Evolutionary conservation across 306 rosid genomes (phyloP).

Genomic region (Sicyos edulis): DNA sequence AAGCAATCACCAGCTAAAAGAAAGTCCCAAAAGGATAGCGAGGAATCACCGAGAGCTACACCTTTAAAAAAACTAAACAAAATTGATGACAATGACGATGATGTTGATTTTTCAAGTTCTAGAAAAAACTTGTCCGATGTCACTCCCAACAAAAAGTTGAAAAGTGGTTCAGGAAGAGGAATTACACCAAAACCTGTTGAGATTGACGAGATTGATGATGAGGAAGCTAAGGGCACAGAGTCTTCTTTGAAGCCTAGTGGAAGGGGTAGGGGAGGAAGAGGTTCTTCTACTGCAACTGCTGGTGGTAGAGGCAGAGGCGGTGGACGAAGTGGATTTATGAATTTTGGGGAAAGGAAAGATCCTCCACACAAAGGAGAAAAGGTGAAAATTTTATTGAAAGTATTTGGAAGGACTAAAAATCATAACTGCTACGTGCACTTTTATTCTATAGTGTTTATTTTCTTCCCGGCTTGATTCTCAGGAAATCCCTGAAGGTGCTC

Average conservation of each 20-base stretch:
- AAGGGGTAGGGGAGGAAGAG: conserved; percentile 79
- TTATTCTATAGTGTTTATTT: conserved; percentile 19
- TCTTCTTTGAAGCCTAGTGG: conserved; percentile 56
- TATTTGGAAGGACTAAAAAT: conserved; percentile 17
- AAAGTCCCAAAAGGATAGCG: conserved; percentile 42
- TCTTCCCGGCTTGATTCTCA: conserved; percentile 39
- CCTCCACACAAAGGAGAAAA: conserved; percentile 97
- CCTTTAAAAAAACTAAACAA: conserved; percentile 37
- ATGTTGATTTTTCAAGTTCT: conserved; percentile 31
- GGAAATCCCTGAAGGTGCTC: conserved; percentile 95
- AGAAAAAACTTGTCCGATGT: conserved; percentile 43
- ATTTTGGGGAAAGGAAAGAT: conserved; percentile 91
- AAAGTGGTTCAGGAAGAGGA: conserved; percentile 64
- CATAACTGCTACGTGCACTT: background rate
- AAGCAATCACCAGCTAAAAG: conserved; percentile 58
- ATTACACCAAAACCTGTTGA: conserved; percentile 36
- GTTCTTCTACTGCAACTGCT: conserved; percentile 45
- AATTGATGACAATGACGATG: conserved; percentile 41
- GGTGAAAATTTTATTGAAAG: conserved; percentile 40
- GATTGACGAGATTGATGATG: conserved; percentile 53
- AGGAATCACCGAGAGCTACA: conserved; percentile 31
- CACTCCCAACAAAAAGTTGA: conserved; percentile 63
- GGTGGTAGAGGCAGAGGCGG: conserved; percentile 88
- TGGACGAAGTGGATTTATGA: conserved; percentile 94
- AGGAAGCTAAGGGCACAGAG: conserved; percentile 38